These are phyloP conservation scores for Oldenlandia corymbosa DNA, from an alignment of 257 asterid genomes.

Conservation along the genomic window DNA sequence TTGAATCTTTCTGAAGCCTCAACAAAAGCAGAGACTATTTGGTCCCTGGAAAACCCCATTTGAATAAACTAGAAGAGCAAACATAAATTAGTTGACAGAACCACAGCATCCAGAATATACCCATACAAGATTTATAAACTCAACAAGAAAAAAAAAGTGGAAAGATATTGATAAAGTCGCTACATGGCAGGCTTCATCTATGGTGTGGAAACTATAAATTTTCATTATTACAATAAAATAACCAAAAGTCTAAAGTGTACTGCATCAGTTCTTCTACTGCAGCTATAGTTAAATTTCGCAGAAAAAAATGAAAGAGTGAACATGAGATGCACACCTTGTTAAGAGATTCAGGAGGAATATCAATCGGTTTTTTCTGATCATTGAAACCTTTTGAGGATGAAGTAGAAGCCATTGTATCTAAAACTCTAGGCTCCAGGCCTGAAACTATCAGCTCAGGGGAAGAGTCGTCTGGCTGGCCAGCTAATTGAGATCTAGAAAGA, in stretches of 20 bases:
- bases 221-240: neutral
- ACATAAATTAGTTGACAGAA: constrained; percentile 12
- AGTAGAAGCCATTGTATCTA: constrained; percentile 23
- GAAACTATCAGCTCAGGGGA: constrained; percentile 25
- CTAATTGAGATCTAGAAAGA: constrained; percentile 65
- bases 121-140: neutral
- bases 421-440: constrained; percentile 28
- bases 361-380: constrained; percentile 36
- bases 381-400: constrained; percentile 31
- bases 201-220: neutral
- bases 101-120: neutral
- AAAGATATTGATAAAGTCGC: neutral
- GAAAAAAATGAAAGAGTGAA: neutral
- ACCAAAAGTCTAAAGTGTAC: neutral
- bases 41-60: constrained; percentile 66
- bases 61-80: constrained; percentile 35
- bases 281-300: neutral
- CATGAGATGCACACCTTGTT: constrained; percentile 41
- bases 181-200: neutral
- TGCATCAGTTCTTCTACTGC: neutral
- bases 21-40: constrained; percentile 38
- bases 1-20: constrained; percentile 47
- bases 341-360: constrained; percentile 54
- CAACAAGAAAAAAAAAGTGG: no score
- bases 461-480: constrained; percentile 30